Evolutionary conservation across 495 filamentous ascomycete species (phyloP), one percentile per base, ranked within the genome.

Genomic region (Stereocaulon alpinum): DNA sequence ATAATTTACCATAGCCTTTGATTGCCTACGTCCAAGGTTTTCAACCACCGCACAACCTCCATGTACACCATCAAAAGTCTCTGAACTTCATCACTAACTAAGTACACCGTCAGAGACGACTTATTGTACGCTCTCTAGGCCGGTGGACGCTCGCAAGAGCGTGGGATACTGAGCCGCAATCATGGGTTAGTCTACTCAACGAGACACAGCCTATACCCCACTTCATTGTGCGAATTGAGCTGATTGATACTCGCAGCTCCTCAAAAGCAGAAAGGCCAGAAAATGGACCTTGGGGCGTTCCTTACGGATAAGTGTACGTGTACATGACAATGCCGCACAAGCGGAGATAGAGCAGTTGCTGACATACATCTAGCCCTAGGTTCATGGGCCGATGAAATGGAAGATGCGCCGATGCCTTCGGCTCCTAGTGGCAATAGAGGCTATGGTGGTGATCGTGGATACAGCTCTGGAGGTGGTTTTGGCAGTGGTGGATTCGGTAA

Each of bases 331-430:
- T n/a, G 27, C 47, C 53, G 45, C 57, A 64, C 54, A 43, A 60
- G 30, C 44, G 45, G 64, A 54, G 54, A 50, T 64, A 54, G 60
- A 48, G 49, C 62, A 63, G 34, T 54, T 48, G 72, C 76, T 79
- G 70, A 79, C 66, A 47, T 57, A 17, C 27, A 61, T 64, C 60
- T 68, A 95, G 91, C 85, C 65, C 82, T 89, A 64, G 89, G 89
- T 68, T 96, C 93, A 61, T 98, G 93, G 93, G 93, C 93, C 63
- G 93, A 97, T 77, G 93, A 98, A 69, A 94, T 97, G 80, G 93
- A 97, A 70, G 88, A 93, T 64, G 80, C 80, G 75, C 82, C 85
- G 57, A 74, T 87, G 61, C 76, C 79, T 71, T 75, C 59, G 61
- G 22, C 45, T 52, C 57, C 54, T 60, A 61, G 49, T 60, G 49